Evolutionary conservation across 805 yeast genomes (phyloP).

Genomic region (Yarrowia bubula): DNA sequence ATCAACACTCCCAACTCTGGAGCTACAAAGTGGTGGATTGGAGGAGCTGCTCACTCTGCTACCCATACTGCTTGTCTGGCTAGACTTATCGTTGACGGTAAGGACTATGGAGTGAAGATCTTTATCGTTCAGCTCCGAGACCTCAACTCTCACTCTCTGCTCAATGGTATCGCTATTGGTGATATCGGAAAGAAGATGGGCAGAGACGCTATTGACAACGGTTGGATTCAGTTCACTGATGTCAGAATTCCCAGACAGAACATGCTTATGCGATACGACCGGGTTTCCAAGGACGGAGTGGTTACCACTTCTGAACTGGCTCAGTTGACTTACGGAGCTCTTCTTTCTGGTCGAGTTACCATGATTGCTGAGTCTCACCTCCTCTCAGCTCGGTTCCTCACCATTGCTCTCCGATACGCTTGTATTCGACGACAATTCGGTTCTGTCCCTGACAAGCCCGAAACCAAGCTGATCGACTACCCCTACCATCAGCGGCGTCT

Average conservation of each 20-base stretch:
- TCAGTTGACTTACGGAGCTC: constrained; percentile 83
- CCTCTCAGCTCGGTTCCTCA: constrained; percentile 71
- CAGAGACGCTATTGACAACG: constrained; percentile 91
- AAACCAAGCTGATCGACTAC: constrained; percentile 77
- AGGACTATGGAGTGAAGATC: constrained; percentile 89
- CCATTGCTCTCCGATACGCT: constrained; percentile 86
- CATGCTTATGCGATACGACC: constrained; percentile 77
- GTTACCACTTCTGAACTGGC: constrained; percentile 81
- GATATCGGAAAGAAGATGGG: constrained; percentile 97
- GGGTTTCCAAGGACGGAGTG: constrained; percentile 65
- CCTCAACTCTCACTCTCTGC: constrained; percentile 57
- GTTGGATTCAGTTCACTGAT: constrained; percentile 89
- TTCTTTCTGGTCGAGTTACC: constrained; percentile 82
- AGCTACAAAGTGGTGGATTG: constrained; percentile 99
- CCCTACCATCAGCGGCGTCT: constrained; percentile 86
- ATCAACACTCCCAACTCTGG: constrained; percentile 86
- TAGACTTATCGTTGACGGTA: constrained; percentile 71
- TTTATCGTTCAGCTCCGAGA: constrained; percentile 90
- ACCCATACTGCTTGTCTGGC: constrained; percentile 84
- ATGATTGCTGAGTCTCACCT: constrained; percentile 87
- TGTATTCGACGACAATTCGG: constrained; percentile 86
- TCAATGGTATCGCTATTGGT: constrained; percentile 81
- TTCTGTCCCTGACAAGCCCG: constrained; percentile 47
- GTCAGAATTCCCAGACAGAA: constrained; percentile 81
- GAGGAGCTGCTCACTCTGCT: constrained; percentile 95